Evolutionary conservation across 2,329 filamentous ascomycete genomes (phyloP), one percentile per base, ranked within the genome.

Genomic region (Cladobotryum protrusum): DNA sequence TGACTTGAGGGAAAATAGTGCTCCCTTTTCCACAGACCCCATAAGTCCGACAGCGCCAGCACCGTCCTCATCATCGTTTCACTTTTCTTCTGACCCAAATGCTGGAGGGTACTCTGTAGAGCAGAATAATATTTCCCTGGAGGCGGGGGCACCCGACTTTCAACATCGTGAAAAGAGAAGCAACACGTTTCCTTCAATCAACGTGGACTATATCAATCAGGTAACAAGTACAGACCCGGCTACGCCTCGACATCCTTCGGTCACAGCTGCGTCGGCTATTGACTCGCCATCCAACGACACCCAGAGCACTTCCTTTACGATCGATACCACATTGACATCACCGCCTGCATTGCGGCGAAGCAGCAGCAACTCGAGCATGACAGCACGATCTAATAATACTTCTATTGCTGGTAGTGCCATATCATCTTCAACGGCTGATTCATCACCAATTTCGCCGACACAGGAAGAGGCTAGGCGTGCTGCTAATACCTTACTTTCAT

Each of bases 401-500:
- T 52, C 60, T 18, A 46, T 47, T 15, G 52, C 56, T 8, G 52
- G 45, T 18, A 59, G 49, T 40, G 55, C 52, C 14, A 53, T 54
- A 8, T 54, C 57, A 17, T 58, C 59, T 18, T 58, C 60, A 3
- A 54, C 62, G 2, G 72, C 81, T 35, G 72, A 80, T 53, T 77
- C 78, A 37, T 77, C 81, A 45, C 77, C 84, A 1, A 78, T 69
- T 24, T 86, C 86, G 2, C 87, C 86, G 0, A 89, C 85, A 0
- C 87, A 90, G 57, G 90, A 96, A 59, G 90, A 97, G 65, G 91
- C 91, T 4, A 80, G 87, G 36, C 79, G 82, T 46, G 92, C 91
- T 1, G 78, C 95, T 4, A 85, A 92, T 60, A 83, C 91, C 2
- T 81, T 96, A 17, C 79, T 95, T 64, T 85, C 72, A 53, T 96